Conservation (phyloP, 352 stramenopile genomes). For the Elongisporangium undulatum region DNA sequence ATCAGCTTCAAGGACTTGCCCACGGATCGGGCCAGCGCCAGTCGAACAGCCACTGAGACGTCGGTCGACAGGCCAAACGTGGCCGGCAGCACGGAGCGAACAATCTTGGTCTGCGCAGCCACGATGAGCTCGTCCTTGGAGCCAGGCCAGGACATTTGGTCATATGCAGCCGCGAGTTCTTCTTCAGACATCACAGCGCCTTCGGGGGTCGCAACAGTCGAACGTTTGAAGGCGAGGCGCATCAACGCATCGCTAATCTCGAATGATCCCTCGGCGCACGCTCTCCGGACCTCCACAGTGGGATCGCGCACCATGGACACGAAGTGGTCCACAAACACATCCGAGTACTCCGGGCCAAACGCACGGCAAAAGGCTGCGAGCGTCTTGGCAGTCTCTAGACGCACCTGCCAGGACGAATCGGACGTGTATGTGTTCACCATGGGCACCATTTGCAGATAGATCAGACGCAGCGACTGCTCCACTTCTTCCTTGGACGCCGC, state of each 20-base stretch:
- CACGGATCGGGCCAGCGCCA: slow-evolving; percentile 71
- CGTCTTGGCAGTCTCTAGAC: slow-evolving; percentile 67
- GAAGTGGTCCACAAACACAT: slow-evolving; percentile 88
- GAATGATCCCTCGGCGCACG: slow-evolving; percentile 64
- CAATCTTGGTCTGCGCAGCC: slow-evolving; percentile 73
- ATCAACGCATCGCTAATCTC: slow-evolving; percentile 57
- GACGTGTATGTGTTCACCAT: slow-evolving; percentile 88
- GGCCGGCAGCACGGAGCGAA: slow-evolving; percentile 69
- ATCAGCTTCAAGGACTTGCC: slow-evolving; percentile 72
- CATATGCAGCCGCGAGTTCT: slow-evolving; percentile 18
- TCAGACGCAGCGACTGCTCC: slow-evolving; percentile 50
- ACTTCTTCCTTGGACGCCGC: slow-evolving; percentile 28
- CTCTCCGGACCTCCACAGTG: slow-evolving; percentile 82
- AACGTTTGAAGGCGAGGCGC: slow-evolving; percentile 35
- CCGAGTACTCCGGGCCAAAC: slow-evolving; percentile 75
- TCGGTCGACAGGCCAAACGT: slow-evolving; percentile 78
- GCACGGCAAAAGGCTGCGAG: slow-evolving; percentile 71
- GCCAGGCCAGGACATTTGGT: slow-evolving; percentile 12
- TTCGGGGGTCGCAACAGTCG: not conserved
- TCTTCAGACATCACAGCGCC: slow-evolving; percentile 7
- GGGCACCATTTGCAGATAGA: slow-evolving; percentile 80
- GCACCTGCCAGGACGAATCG: slow-evolving; percentile 86
- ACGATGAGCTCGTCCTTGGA: slow-evolving; percentile 35
- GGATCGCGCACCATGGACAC: slow-evolving; percentile 76
- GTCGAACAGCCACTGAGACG: slow-evolving; percentile 68